Base-by-base conservation (phyloP, 1,284 basidiomycete species). In the Phellopilus nigrolimitatus region DNA sequence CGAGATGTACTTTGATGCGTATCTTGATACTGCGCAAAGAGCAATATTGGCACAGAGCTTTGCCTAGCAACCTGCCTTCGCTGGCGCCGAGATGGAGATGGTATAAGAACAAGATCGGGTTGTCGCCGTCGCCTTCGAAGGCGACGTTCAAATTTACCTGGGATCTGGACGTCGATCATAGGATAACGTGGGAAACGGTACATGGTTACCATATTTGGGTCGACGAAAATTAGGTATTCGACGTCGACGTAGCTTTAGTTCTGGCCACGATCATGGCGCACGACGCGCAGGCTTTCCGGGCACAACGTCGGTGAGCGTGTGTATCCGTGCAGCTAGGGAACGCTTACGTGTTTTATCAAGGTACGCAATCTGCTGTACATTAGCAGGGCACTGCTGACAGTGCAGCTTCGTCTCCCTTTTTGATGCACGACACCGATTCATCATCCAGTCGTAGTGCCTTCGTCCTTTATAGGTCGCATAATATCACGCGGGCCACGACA, bases 261-360 rank as follows among this genome's bases (percentile, higher is more conserved):
- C 28, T 12, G 24, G 33, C 46, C 38, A 37, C 46, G 36, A 48
- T 37, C 25, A 48, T 48, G 46, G 36, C 46, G 17, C 46, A 28
- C 34, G 34, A 37, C 34, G 34, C 34, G 12, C 34, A 37, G 34
- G 12, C n/a, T 15, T n/a, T n/a, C 42, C 27, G 28, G 22, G 28
- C 30, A 17, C 42, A 33, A 38, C 36, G 25, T 48, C 36, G 46
- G 24, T 39, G 46, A 38, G 25, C 24, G 24, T 37, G 17, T 33
- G 46, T 40, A 40, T 8, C 10, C 21, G 36, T n/a, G 27, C 17
- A 48, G 22, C 9, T 27, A n/a, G 25, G 37, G 15, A 15, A 48
- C 15, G 17, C 28, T 13, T 47, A 19, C 22, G n/a, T 15, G 21
- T 15, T 13, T 39, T 19, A 24, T 25, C 15, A 37, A 45, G 49